These are phyloP conservation scores for Antitrichia curtipendula DNA, from an alignment of 225 moss, liverwort and hornwort genomes.

Conservation along the genomic window DNA sequence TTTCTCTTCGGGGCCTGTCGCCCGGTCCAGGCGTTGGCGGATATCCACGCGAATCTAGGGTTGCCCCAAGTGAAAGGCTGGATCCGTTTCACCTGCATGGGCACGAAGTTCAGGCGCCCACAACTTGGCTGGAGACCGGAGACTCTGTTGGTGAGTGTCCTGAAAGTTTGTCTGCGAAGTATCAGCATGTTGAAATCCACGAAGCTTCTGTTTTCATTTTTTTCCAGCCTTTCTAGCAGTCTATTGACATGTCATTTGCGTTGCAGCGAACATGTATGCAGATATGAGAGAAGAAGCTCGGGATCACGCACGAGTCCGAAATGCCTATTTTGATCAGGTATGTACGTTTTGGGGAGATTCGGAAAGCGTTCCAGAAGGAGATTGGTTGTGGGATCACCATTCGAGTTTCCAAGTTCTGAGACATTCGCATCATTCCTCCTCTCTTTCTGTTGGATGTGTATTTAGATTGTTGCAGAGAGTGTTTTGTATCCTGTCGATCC, in stretches of 20 bases:
- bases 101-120: slow-evolving; percentile 20
- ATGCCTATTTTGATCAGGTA: slow-evolving; percentile 57
- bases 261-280: slow-evolving; percentile 45
- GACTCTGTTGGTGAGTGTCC: slow-evolving; percentile 33
- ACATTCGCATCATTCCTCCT: neutral
- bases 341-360: neutral
- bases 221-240: neutral
- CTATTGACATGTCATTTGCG: neutral
- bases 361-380: neutral
- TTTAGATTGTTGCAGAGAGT: neutral
- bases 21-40: slow-evolving; percentile 19
- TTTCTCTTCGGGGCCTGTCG: slow-evolving; percentile 1
- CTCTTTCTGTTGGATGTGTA: neutral
- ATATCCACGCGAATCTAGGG: slow-evolving; percentile 10
- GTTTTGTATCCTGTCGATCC: neutral
- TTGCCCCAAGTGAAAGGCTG: slow-evolving; percentile 11
- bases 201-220: neutral
- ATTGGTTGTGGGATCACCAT: neutral
- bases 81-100: slow-evolving; percentile 25
- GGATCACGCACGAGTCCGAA: slow-evolving; percentile 51
- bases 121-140: slow-evolving; percentile 46
- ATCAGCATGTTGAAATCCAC: neutral
- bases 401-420: neutral
- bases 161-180: neutral
- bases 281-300: slow-evolving; percentile 60